Conservation (phyloP, 2,329 filamentous ascomycete genomes). For the Talaromyces sp. region DNA sequence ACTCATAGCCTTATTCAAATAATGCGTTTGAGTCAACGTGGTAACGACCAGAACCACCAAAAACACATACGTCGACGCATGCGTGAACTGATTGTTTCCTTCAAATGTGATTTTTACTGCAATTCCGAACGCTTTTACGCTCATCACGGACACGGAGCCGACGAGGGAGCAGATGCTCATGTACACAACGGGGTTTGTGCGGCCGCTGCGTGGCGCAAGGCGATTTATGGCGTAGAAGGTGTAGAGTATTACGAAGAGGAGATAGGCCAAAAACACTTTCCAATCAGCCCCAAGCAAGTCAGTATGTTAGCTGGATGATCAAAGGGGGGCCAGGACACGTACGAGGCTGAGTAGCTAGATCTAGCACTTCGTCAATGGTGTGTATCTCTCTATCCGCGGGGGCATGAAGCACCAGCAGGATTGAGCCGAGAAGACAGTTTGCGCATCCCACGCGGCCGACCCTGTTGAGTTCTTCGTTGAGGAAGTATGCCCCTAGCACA, state of each 20-base stretch:
- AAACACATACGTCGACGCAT: constrained; percentile 18
- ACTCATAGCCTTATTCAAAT: constrained; percentile 19
- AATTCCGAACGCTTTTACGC: constrained; percentile 17
- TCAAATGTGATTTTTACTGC: constrained; percentile 14
- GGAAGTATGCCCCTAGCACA: constrained; percentile 17
- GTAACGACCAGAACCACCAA: constrained; percentile 15
- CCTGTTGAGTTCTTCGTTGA: constrained; percentile 14
- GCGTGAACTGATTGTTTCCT: constrained; percentile 15
- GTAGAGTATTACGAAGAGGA: constrained; percentile 13
- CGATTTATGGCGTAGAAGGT: constrained; percentile 12
- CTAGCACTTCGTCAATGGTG: constrained; percentile 12
- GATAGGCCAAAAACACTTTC: constrained; percentile 15
- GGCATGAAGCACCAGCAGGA: constrained; percentile 16
- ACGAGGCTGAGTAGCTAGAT: constrained; percentile 15
- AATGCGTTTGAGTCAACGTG: constrained; percentile 18
- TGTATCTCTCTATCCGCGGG: constrained; percentile 13
- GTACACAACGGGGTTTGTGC: constrained; percentile 15
- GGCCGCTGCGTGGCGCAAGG: constrained; percentile 6
- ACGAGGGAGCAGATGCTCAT: constrained; percentile 17
- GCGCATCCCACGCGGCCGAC: constrained; percentile 17
- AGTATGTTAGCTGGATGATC: neutral
- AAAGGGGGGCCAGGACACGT: neutral
- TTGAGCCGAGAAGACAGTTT: constrained; percentile 15
- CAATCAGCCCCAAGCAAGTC: neutral
- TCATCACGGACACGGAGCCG: constrained; percentile 17